phyloP scores from a whole-genome alignment of 805 yeast genomes.

The Maudiozyma bulderi region DNA sequence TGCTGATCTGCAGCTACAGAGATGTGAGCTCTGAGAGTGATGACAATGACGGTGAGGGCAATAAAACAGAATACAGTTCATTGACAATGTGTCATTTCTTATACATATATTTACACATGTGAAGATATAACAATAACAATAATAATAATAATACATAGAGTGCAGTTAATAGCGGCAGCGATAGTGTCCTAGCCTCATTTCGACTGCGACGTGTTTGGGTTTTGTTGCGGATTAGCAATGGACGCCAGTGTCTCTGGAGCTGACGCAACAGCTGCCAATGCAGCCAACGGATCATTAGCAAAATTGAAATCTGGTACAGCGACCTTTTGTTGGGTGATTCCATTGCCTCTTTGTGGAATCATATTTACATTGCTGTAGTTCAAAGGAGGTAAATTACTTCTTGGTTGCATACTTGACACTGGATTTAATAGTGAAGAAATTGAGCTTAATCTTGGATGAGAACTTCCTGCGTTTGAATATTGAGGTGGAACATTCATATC shows the following conservation, averaged over 20 bases:
- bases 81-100: too few species aligned
- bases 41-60: too few species aligned
- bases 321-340: not conserved
- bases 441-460: conserved; percentile 8
- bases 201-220: not conserved
- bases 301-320: conserved; percentile 12
- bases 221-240: conserved; percentile 2
- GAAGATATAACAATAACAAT: too few species aligned
- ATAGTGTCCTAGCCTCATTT: not conserved
- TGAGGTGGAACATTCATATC: not conserved
- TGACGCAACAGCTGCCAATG: conserved; percentile 32
- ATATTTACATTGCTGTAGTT: not conserved
- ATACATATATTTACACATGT: too few species aligned
- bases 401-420: not conserved
- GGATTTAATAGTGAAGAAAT: conserved; percentile 12
- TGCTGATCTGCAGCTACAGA: too few species aligned
- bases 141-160: too few species aligned
- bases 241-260: conserved; percentile 22
- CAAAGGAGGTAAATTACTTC: not conserved
- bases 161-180: too few species aligned
- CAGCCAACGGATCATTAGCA: conserved; percentile 30
- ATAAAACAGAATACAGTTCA: too few species aligned
- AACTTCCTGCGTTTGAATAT: not conserved
- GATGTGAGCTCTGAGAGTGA: too few species aligned
- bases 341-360: not conserved